phyloP scores from a whole-genome alignment of 345 rosid species.

The Carallia brachiata region DNA sequence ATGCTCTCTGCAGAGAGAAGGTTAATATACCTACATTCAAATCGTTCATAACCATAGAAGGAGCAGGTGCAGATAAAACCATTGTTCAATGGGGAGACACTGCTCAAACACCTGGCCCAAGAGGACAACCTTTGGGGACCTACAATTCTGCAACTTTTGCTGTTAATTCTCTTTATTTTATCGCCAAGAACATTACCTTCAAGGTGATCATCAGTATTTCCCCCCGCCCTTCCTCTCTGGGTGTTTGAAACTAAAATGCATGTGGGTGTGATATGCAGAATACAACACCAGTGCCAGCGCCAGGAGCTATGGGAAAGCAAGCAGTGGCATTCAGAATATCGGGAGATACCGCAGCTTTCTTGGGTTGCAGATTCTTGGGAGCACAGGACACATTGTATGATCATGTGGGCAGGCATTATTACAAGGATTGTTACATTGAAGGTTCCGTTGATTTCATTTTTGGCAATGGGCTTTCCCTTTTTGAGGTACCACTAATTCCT shows the following conservation, averaged over 20 bases:
- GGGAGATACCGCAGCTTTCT: slow-evolving; percentile 75
- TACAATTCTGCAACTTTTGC: slow-evolving; percentile 87
- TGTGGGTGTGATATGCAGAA: slow-evolving; percentile 43
- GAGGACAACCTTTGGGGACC: slow-evolving; percentile 74
- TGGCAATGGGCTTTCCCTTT: slow-evolving; percentile 88
- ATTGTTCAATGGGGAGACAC: slow-evolving; percentile 95
- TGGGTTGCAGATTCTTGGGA: slow-evolving; percentile 82
- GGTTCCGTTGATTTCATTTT: slow-evolving; percentile 95
- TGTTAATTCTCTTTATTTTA: slow-evolving; percentile 79
- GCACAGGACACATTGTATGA: slow-evolving; percentile 96
- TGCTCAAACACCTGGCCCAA: slow-evolving; percentile 73
- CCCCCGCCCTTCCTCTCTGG: background rate
- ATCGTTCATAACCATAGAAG: slow-evolving; percentile 81
- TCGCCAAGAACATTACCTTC: slow-evolving; percentile 92
- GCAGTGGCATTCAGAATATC: slow-evolving; percentile 95
- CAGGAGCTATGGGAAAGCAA: slow-evolving; percentile 87
- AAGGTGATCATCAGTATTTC: slow-evolving; percentile 36
- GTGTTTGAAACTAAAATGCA: background rate
- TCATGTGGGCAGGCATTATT: slow-evolving; percentile 88
- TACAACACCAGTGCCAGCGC: slow-evolving; percentile 77
- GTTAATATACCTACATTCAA: slow-evolving; percentile 74
- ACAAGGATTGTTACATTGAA: slow-evolving; percentile 91
- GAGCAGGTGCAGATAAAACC: slow-evolving; percentile 89
- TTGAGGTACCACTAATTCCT: slow-evolving; percentile 49
- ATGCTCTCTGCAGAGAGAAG: slow-evolving; percentile 57